Evolutionary conservation across 106 monocot genomes (phyloP).

Genomic region (Gastrodia elata): DNA sequence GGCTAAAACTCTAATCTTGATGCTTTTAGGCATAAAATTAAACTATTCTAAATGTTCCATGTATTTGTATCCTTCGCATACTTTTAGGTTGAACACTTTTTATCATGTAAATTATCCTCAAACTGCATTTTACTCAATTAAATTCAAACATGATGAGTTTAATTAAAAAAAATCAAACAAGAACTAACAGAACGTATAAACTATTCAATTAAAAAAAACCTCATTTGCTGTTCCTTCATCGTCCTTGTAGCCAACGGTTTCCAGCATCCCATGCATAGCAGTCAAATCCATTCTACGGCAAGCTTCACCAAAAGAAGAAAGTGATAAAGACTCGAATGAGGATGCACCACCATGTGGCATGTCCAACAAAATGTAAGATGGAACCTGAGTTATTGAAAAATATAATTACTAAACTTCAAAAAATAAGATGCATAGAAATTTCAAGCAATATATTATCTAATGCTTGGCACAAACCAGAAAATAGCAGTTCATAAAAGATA

Average conservation of each 20-base stretch:
- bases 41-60: no score
- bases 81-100: not conserved
- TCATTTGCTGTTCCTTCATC: slow-evolving; percentile 94
- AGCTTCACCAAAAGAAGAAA: slow-evolving; percentile 92
- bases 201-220: slow-evolving; percentile 26
- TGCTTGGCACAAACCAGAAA: no score
- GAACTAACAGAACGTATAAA: not conserved
- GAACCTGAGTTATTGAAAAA: slow-evolving; percentile 30
- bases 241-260: slow-evolving; percentile 82
- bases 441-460: no score
- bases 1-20: no score
- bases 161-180: not conserved
- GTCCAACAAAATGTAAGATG: slow-evolving; percentile 83
- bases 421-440: not conserved
- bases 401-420: not conserved
- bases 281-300: slow-evolving; percentile 89
- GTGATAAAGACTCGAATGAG: slow-evolving; percentile 49
- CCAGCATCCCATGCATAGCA: slow-evolving; percentile 88
- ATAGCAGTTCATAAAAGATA: no score
- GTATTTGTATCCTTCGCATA: no score
- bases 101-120: not conserved
- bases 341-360: slow-evolving; percentile 61
- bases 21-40: no score
- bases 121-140: not conserved
- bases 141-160: not conserved